These are phyloP conservation scores for Solanum dulcamara DNA, from an alignment of 257 asterid species.

Conservation along the genomic window DNA sequence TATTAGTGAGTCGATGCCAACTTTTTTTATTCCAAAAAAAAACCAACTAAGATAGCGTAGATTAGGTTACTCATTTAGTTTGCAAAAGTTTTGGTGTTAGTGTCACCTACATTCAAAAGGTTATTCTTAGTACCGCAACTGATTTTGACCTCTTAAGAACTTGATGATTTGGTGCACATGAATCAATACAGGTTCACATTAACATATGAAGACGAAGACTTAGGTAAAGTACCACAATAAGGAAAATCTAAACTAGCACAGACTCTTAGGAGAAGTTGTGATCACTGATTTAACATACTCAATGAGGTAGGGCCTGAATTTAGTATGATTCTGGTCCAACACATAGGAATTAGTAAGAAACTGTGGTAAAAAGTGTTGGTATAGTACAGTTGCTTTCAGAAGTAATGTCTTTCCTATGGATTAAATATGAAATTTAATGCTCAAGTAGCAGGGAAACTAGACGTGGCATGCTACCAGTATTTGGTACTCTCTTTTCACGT, in stretches of 20 bases:
- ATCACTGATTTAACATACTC: not conserved
- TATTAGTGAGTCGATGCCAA: not conserved
- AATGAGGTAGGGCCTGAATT: not conserved
- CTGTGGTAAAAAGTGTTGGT: not conserved
- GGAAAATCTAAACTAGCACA: not conserved
- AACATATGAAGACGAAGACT: not conserved
- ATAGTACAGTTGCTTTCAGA: not conserved
- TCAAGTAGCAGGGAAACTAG: not conserved
- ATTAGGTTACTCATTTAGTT: not conserved
- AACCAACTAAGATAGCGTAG: not conserved
- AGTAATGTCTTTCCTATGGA: not conserved
- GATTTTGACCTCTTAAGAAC: not conserved
- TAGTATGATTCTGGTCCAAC: not conserved
- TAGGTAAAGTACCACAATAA: not conserved
- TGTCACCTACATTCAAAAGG: not conserved
- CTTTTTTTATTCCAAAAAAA: not conserved
- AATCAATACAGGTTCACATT: not conserved
- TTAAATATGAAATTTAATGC: not conserved
- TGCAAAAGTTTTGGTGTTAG: not conserved
- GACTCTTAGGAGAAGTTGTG: not conserved
- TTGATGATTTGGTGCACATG: not conserved
- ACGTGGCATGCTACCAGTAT: not conserved
- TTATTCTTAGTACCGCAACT: not conserved
- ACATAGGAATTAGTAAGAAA: not conserved
- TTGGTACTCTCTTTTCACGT: not conserved